Evolutionary conservation across 306 rosid species (phyloP).

Genomic region (Castanea mollissima): DNA sequence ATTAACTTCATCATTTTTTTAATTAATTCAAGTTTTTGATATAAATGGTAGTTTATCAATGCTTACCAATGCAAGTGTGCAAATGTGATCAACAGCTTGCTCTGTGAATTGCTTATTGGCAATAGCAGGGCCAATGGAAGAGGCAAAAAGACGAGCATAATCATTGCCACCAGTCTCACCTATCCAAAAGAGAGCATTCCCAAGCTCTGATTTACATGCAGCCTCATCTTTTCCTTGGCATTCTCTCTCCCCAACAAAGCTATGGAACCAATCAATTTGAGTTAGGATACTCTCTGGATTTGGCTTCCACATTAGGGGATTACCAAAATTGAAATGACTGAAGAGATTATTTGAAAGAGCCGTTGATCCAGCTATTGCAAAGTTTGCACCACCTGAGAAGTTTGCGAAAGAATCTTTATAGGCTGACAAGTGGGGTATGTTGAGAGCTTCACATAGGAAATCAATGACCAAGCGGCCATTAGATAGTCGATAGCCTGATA

Average conservation of each 20-base stretch:
- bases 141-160: slow-evolving; percentile 18
- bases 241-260: neutral
- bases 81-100: neutral
- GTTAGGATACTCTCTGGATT: slow-evolving; percentile 13
- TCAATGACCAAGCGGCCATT: slow-evolving; percentile 23
- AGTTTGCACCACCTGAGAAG: slow-evolving; percentile 2
- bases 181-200: slow-evolving; percentile 17
- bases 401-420: neutral
- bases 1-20: too few species aligned
- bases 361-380: slow-evolving; percentile 24
- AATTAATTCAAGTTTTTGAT: too few species aligned
- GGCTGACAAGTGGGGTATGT: neutral
- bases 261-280: slow-evolving; percentile 19
- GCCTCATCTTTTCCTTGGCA: neutral
- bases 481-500: slow-evolving; percentile 2
- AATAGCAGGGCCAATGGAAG: slow-evolving; percentile 1
- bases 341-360: neutral
- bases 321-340: neutral
- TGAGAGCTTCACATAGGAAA: slow-evolving; percentile 4
- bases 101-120: neutral
- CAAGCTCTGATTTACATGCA: slow-evolving; percentile 4
- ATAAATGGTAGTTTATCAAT: too few species aligned
- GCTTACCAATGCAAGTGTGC: slow-evolving; percentile 1
- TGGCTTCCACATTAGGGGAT: slow-evolving; percentile 15
- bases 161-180: slow-evolving; percentile 28